These are phyloP conservation scores for Aspergillus sp. DNA, from an alignment of 2,329 filamentous ascomycete species.

Conservation along the genomic window DNA sequence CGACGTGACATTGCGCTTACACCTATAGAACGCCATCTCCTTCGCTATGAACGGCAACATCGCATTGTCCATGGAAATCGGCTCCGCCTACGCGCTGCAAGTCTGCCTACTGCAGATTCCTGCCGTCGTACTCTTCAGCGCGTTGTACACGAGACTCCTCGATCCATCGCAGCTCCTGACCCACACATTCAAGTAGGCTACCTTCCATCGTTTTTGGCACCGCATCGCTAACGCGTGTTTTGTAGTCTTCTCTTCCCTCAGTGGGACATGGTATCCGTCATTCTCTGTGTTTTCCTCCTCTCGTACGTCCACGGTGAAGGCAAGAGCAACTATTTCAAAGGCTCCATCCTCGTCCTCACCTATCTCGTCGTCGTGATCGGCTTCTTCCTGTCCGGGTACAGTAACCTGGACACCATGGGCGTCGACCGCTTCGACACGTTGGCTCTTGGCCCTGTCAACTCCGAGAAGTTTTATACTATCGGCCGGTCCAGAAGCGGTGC, in stretches of 20 bases:
- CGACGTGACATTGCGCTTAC: slow-evolving; percentile 8
- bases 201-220: not conserved
- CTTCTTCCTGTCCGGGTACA: slow-evolving; percentile 79
- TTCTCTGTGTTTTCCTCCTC: slow-evolving; percentile 90
- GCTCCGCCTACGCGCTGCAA: slow-evolving; percentile 92
- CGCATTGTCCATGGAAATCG: slow-evolving; percentile 97
- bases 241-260: slow-evolving; percentile 86
- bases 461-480: slow-evolving; percentile 43
- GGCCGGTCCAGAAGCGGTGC: slow-evolving; percentile 36
- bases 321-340: slow-evolving; percentile 99
- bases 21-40: slow-evolving; percentile 81
- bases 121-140: slow-evolving; percentile 86
- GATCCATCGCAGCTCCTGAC: slow-evolving; percentile 52
- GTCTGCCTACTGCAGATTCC: slow-evolving; percentile 95
- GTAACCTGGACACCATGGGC: slow-evolving; percentile 51
- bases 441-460: slow-evolving; percentile 33
- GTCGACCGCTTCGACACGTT: slow-evolving; percentile 49
- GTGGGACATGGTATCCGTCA: slow-evolving; percentile 98
- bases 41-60: slow-evolving; percentile 99
- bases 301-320: slow-evolving; percentile 98
- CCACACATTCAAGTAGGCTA: slow-evolving; percentile 54
- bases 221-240: not conserved
- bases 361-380: slow-evolving; percentile 90
- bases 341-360: slow-evolving; percentile 86
- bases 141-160: slow-evolving; percentile 63